Percentiles rank a stretch among this genome's conserved stretches.
phyloP scores from a whole-genome alignment of 1,284 basidiomycete species.

The Cutaneotrichosporon mucoides region DNA sequence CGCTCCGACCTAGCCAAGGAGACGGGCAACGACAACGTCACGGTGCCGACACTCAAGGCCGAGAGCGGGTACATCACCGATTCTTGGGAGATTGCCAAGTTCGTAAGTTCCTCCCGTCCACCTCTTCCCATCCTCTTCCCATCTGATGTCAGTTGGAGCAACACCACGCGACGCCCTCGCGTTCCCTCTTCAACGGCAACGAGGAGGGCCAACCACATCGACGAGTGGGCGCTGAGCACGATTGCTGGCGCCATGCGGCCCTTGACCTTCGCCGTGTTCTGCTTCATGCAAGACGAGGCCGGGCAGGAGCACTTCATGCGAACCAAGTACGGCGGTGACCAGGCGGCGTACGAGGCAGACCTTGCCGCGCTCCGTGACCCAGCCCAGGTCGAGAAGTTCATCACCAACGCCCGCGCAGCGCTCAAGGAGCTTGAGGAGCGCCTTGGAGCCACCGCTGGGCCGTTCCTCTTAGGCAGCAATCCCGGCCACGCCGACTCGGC shows the following conservation, averaged over 20 bases:
- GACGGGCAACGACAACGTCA: slow-evolving; percentile 31
- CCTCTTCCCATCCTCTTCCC: neutral
- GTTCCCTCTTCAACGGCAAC: slow-evolving; percentile 26
- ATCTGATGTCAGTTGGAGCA: slow-evolving; percentile 35
- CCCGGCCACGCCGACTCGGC: slow-evolving; percentile 15
- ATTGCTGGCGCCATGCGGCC: slow-evolving; percentile 22
- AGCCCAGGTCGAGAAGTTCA: neutral
- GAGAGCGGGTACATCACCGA: slow-evolving; percentile 28
- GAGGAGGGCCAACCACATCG: slow-evolving; percentile 24
- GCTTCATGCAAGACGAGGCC: slow-evolving; percentile 9
- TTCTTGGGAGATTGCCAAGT: slow-evolving; percentile 34
- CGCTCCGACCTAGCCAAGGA: slow-evolving; percentile 25
- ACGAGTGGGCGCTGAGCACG: slow-evolving; percentile 25
- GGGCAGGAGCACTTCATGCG: slow-evolving; percentile 22
- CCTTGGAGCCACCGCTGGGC: neutral
- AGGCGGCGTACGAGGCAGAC: neutral
- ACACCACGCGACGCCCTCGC: slow-evolving; percentile 22
- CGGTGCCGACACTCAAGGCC: slow-evolving; percentile 30
- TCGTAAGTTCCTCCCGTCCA: slow-evolving; percentile 24
- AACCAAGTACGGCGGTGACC: slow-evolving; percentile 21
- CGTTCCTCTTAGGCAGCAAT: slow-evolving; percentile 11
- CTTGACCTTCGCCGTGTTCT: slow-evolving; percentile 17
- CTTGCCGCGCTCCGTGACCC: neutral
- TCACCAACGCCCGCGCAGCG: neutral
- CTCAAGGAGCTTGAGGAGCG: neutral